phyloP scores from a whole-genome alignment of 352 stramenopile species.

The Aphanomyces astaci region DNA sequence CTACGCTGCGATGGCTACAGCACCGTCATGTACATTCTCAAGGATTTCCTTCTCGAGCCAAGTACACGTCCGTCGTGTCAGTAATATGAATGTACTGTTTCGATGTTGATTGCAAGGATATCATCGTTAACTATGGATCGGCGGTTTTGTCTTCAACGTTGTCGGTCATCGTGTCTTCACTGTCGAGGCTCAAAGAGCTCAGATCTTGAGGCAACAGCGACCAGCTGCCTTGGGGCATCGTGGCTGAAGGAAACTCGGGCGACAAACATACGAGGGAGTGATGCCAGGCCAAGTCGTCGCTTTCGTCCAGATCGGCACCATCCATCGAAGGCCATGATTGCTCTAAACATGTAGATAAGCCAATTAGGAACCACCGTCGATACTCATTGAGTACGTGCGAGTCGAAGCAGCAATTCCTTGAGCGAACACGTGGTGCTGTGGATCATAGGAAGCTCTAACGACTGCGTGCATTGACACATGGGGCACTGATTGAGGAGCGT shows the following conservation, averaged over 20 bases:
- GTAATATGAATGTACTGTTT: no score
- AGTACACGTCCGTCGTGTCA: not conserved
- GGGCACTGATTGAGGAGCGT: not conserved
- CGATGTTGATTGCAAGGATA: no score
- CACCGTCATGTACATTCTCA: conserved; percentile 40
- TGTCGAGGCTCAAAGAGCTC: not conserved
- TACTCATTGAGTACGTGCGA: conserved; percentile 26
- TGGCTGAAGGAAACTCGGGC: not conserved
- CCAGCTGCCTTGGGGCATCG: not conserved
- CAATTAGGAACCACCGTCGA: not conserved
- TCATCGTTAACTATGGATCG: no score
- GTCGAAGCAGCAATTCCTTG: not conserved
- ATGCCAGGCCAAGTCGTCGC: not conserved
- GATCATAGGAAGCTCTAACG: not conserved
- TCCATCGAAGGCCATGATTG: not conserved
- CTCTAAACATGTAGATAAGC: not conserved
- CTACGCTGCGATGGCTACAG: conserved; percentile 37
- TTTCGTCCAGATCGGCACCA: no score
- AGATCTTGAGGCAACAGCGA: not conserved
- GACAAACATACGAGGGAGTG: not conserved
- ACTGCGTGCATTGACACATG: not conserved
- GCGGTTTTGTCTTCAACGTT: not conserved
- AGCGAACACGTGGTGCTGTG: not conserved
- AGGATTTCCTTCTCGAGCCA: conserved; percentile 44
- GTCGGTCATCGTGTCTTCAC: not conserved